Percentiles rank a stretch among this genome's conserved stretches.
phyloP scores from a whole-genome alignment of 805 yeast species.

The Ogataea sp. region DNA sequence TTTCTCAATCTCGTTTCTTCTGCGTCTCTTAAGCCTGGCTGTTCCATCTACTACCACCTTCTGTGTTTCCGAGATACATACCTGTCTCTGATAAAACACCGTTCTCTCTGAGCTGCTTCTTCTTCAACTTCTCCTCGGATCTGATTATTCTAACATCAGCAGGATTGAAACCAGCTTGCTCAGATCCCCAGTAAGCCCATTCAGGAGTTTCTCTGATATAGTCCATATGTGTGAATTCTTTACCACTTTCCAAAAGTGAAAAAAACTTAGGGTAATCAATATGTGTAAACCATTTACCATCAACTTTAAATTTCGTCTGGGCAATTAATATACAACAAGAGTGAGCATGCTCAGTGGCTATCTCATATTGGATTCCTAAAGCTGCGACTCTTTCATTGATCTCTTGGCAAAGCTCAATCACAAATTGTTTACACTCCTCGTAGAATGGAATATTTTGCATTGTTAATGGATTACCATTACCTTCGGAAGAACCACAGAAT shows the following conservation, averaged over 20 bases:
- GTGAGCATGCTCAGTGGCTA: slow-evolving; percentile 95
- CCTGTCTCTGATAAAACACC: neutral
- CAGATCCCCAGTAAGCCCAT: slow-evolving; percentile 88
- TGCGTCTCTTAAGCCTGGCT: neutral
- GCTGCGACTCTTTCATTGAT: slow-evolving; percentile 39
- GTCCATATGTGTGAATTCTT: slow-evolving; percentile 68
- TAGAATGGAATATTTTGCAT: slow-evolving; percentile 95
- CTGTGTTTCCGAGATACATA: neutral
- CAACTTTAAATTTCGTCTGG: slow-evolving; percentile 56
- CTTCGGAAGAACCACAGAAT: slow-evolving; percentile 82
- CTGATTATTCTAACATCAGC: slow-evolving; percentile 64
- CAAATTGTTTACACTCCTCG: slow-evolving; percentile 80
- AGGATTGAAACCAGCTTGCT: slow-evolving; percentile 85
- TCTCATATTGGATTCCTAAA: slow-evolving; percentile 57
- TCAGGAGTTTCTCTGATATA: slow-evolving; percentile 75
- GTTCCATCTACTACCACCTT: neutral
- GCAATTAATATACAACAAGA: slow-evolving; percentile 89
- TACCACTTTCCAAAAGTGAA: slow-evolving; percentile 56
- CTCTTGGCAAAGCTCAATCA: slow-evolving; percentile 51
- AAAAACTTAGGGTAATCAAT: slow-evolving; percentile 76
- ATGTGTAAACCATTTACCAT: slow-evolving; percentile 81
- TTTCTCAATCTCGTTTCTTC: neutral
- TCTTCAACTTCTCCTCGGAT: slow-evolving; percentile 51
- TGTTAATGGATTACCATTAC: slow-evolving; percentile 81
- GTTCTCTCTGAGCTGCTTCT: slow-evolving; percentile 14